Evolutionary conservation across 208 protist genomes (phyloP).

Genomic region (Crithidia sp.): DNA sequence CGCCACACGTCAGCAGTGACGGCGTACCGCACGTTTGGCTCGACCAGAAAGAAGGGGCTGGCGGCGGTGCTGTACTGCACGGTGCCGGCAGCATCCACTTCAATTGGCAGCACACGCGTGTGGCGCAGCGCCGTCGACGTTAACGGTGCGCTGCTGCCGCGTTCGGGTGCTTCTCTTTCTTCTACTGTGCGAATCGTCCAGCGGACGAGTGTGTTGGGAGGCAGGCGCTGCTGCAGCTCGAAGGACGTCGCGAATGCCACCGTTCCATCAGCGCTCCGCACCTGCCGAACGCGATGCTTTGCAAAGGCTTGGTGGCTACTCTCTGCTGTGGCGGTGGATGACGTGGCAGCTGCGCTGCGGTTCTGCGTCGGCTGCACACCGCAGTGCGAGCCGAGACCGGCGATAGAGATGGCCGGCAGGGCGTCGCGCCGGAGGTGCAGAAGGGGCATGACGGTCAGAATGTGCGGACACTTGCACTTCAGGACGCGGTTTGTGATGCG

Average conservation of each 20-base stretch:
- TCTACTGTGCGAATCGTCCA: slow-evolving; percentile 48
- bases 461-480: slow-evolving; percentile 92
- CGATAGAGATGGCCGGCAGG: slow-evolving; percentile 60
- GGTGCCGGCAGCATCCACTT: slow-evolving; percentile 3
- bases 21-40: slow-evolving; percentile 59
- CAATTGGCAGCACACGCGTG: slow-evolving; percentile 33
- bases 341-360: not conserved
- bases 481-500: slow-evolving; percentile 76
- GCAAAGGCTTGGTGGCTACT: not conserved
- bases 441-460: slow-evolving; percentile 79
- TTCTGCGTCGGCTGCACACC: slow-evolving; percentile 24
- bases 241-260: slow-evolving; percentile 61
- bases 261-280: slow-evolving; percentile 20
- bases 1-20: slow-evolving; percentile 43
- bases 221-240: slow-evolving; percentile 49
- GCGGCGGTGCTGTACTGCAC: slow-evolving; percentile 40
- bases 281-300: slow-evolving; percentile 11
- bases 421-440: slow-evolving; percentile 59
- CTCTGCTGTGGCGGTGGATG: not conserved
- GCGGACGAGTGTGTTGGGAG: slow-evolving; percentile 57
- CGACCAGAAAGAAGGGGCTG: slow-evolving; percentile 57
- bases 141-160: not conserved
- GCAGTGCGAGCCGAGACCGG: slow-evolving; percentile 79
- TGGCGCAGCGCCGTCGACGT: slow-evolving; percentile 33
- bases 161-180: not conserved